Evolutionary conservation across 2,329 filamentous ascomycete genomes (phyloP).

Genomic region (Zymoseptoria passerinii): DNA sequence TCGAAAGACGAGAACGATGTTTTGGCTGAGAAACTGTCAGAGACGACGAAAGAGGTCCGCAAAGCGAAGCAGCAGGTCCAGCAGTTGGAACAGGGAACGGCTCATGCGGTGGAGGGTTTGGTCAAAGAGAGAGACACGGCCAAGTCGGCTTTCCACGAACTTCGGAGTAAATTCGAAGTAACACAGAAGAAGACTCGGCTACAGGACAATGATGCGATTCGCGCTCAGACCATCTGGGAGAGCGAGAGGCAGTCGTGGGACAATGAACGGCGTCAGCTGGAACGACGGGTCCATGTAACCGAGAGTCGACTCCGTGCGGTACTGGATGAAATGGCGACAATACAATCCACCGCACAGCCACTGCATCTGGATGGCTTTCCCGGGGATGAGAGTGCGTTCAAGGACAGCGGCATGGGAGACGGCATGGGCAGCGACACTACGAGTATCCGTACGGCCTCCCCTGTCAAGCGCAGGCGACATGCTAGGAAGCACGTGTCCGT

Average conservation of each 20-base stretch:
- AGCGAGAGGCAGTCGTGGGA: slow-evolving; percentile 80
- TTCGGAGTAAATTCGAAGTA: slow-evolving; percentile 67
- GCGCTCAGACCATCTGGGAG: slow-evolving; percentile 71
- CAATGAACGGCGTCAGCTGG: slow-evolving; percentile 69
- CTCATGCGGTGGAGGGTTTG: slow-evolving; percentile 75
- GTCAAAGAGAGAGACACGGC: slow-evolving; percentile 80
- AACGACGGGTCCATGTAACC: slow-evolving; percentile 81
- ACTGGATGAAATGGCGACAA: slow-evolving; percentile 73
- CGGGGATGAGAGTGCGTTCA: slow-evolving; percentile 48
- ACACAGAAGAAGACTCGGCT: slow-evolving; percentile 67
- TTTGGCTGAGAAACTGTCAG: slow-evolving; percentile 53
- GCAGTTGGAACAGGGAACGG: slow-evolving; percentile 77
- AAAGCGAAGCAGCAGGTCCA: slow-evolving; percentile 78
- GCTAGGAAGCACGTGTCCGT: slow-evolving; percentile 19
- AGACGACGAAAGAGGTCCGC: slow-evolving; percentile 65
- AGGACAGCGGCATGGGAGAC: slow-evolving; percentile 48
- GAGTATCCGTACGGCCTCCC: slow-evolving; percentile 51
- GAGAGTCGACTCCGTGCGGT: slow-evolving; percentile 78
- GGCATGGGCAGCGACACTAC: slow-evolving; percentile 53
- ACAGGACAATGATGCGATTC: slow-evolving; percentile 75
- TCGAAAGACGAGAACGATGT: slow-evolving; percentile 66
- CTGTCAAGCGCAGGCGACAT: slow-evolving; percentile 26
- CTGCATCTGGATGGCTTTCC: slow-evolving; percentile 36
- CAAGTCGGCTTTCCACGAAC: slow-evolving; percentile 61
- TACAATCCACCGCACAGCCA: slow-evolving; percentile 44